A percentile compares a stretch with the other conserved stretches of the same genome.
Conservation (phyloP, 2,329 filamentous ascomycete species). For the Beauveria pseudobassiana region DNA sequence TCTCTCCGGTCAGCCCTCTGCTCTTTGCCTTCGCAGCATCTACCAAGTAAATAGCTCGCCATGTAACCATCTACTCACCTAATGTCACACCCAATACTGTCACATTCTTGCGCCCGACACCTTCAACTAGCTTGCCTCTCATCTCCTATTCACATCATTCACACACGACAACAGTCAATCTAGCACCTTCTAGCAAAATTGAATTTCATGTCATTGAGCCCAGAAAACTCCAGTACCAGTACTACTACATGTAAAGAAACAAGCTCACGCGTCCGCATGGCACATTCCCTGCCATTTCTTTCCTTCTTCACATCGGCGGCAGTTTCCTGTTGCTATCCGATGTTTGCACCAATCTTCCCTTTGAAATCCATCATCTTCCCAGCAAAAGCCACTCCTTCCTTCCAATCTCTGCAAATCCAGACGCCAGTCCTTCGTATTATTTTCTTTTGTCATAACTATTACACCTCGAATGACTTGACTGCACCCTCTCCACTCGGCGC, state of each 20-base stretch:
- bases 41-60: neutral
- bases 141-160: neutral
- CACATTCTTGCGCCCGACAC: neutral
- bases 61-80: neutral
- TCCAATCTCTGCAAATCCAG: constrained; percentile 8
- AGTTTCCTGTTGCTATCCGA: constrained; percentile 9
- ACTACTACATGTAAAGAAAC: constrained; percentile 12
- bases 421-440: constrained; percentile 11
- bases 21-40: neutral
- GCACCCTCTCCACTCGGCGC: constrained; percentile 48
- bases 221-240: constrained; percentile 12
- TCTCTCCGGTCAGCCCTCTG: neutral
- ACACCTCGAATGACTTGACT: constrained; percentile 52
- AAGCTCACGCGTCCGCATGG: neutral
- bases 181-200: neutral
- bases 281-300: neutral
- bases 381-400: neutral
- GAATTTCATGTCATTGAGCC: constrained; percentile 10
- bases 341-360: neutral
- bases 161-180: neutral
- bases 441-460: constrained; percentile 15
- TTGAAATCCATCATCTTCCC: neutral
- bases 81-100: neutral
- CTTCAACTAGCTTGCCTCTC: neutral
- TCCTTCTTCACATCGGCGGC: neutral